phyloP scores from a whole-genome alignment of 2,329 filamentous ascomycete genomes.

The Penicillium brasilianum region DNA sequence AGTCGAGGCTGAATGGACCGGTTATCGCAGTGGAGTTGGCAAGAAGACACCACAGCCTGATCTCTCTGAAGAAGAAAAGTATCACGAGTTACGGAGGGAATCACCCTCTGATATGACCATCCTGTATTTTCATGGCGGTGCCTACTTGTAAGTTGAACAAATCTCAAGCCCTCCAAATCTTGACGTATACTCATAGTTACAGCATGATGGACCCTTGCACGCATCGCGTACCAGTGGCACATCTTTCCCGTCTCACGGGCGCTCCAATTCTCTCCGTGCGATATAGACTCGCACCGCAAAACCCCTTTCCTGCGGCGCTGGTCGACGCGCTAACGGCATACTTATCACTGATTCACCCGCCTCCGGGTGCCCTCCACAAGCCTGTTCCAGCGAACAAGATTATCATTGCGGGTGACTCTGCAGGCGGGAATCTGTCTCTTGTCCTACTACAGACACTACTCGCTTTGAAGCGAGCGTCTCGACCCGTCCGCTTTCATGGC shows the following conservation, averaged over 20 bases:
- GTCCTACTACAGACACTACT: conserved; percentile 50
- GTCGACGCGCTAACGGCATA: conserved; percentile 55
- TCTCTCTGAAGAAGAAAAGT: conserved; percentile 51
- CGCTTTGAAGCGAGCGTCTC: conserved; percentile 43
- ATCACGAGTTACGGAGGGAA: conserved; percentile 46
- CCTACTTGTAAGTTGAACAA: conserved; percentile 47
- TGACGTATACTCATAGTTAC: background rate
- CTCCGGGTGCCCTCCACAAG: conserved; percentile 48
- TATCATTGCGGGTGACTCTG: conserved; percentile 53
- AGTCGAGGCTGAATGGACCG: conserved; percentile 55
- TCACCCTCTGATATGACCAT: conserved; percentile 48
- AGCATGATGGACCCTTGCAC: conserved; percentile 53
- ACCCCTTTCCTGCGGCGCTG: conserved; percentile 54
- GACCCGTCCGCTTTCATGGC: conserved; percentile 48
- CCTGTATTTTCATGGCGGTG: conserved; percentile 55
- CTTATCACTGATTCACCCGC: conserved; percentile 52
- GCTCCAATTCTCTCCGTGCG: conserved; percentile 51
- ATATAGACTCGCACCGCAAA: conserved; percentile 54
- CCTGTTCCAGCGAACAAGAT: conserved; percentile 52
- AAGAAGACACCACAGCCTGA: conserved; percentile 46
- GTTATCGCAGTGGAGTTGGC: conserved; percentile 46
- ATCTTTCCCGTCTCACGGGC: conserved; percentile 47
- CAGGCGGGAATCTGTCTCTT: conserved; percentile 51
- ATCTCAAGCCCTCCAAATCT: background rate
- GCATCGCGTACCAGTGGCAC: conserved; percentile 44